These are phyloP conservation scores for Mortierella claussenii DNA, from an alignment of 192 early-diverging fungal genomes.

Conservation along the genomic window DNA sequence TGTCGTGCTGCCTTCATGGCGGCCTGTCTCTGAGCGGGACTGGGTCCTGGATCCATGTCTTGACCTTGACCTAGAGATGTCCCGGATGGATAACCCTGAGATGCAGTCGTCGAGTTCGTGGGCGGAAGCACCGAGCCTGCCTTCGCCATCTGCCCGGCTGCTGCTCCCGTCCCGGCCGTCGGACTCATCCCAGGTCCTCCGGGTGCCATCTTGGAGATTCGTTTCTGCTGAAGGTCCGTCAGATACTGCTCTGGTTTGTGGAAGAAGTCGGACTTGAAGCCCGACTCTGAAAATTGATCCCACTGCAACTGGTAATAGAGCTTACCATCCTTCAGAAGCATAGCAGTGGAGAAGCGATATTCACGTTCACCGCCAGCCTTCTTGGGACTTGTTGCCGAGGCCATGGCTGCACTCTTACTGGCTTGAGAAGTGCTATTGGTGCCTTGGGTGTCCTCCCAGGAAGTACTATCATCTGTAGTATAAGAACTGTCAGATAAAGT, in stretches of 20 bases:
- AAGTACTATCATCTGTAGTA: slow-evolving; percentile 47
- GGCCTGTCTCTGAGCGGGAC: slow-evolving; percentile 31
- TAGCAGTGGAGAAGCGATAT: slow-evolving; percentile 51
- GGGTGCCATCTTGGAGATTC: slow-evolving; percentile 29
- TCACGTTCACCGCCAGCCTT: slow-evolving; percentile 44
- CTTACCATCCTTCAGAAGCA: slow-evolving; percentile 56
- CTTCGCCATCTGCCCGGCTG: too few relatives aligned
- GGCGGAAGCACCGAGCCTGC: too few relatives aligned
- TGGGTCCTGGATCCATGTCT: slow-evolving; percentile 32
- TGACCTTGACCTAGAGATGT: slow-evolving; percentile 25
- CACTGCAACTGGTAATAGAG: slow-evolving; percentile 56
- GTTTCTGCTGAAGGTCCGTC: slow-evolving; percentile 52
- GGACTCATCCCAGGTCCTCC: slow-evolving; percentile 23
- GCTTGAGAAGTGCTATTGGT: too few relatives aligned
- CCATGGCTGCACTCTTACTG: too few relatives aligned
- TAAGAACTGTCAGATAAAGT: slow-evolving; percentile 46
- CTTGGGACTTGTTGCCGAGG: slow-evolving; percentile 24
- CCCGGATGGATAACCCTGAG: slow-evolving; percentile 17
- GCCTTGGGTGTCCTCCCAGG: neutral
- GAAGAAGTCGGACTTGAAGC: slow-evolving; percentile 48
- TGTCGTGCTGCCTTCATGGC: slow-evolving; percentile 47
- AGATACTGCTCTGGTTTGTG: slow-evolving; percentile 50
- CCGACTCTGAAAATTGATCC: slow-evolving; percentile 34
- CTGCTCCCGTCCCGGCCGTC: slow-evolving; percentile 2
- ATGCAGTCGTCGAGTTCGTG: slow-evolving; percentile 17